Percentiles rank a stretch among this genome's conserved stretches.
Evolutionary conservation across 139 green algal species (phyloP).

Genomic region (Volvox africanus): DNA sequence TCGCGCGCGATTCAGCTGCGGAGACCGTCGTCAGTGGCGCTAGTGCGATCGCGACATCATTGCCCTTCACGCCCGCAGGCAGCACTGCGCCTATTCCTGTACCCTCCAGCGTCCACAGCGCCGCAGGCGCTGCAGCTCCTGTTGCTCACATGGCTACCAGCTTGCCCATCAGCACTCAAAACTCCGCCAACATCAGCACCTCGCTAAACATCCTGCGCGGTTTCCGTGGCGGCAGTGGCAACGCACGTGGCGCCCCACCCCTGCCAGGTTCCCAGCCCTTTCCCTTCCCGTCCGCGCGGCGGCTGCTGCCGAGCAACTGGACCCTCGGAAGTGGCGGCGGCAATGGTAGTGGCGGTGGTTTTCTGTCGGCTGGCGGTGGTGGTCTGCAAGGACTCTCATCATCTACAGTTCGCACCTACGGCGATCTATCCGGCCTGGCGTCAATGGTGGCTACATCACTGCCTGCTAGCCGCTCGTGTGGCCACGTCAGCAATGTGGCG

Average conservation of each 20-base stretch:
- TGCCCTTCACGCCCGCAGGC: not conserved
- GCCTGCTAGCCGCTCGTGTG: not conserved
- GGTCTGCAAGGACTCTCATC: not conserved
- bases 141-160: not conserved
- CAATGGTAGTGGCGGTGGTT: not conserved
- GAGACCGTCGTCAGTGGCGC: not conserved
- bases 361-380: not conserved
- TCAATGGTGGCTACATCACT: slow-evolving; percentile 18
- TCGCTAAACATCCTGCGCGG: not conserved
- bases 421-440: not conserved
- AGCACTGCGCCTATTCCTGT: not conserved
- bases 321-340: not conserved
- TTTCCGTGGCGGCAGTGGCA: no score
- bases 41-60: not conserved
- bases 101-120: not conserved
- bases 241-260: not conserved
- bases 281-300: not conserved
- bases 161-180: not conserved
- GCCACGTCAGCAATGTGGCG: not conserved
- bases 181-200: not conserved
- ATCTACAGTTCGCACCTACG: not conserved
- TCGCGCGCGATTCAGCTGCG: not conserved
- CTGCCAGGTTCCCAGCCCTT: not conserved
- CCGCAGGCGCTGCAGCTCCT: not conserved
- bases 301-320: slow-evolving; percentile 16